phyloP scores from a whole-genome alignment of 352 stramenopile genomes.

The Phytophthora crassamura region DNA sequence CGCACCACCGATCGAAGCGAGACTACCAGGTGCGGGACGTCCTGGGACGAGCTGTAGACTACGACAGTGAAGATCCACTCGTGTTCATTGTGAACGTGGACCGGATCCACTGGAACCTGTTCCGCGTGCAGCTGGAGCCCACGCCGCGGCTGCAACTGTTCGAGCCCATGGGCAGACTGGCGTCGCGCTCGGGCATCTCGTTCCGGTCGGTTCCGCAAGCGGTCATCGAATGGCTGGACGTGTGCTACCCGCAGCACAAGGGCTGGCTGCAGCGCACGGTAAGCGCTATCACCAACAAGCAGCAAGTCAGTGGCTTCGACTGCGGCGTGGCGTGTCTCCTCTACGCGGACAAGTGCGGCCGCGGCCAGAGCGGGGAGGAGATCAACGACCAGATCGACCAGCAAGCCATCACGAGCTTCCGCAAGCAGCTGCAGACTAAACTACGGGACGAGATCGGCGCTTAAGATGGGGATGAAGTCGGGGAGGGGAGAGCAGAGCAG shows the following conservation, averaged over 20 bases:
- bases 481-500: background rate
- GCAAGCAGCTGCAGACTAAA: constrained; percentile 53
- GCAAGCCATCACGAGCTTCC: constrained; percentile 75
- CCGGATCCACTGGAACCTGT: constrained; percentile 90
- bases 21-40: constrained; percentile 71
- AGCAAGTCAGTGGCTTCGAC: constrained; percentile 91
- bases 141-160: constrained; percentile 85
- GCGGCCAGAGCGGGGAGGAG: constrained; percentile 58
- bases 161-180: constrained; percentile 84
- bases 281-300: constrained; percentile 82
- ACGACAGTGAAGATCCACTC: constrained; percentile 54
- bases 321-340: constrained; percentile 89
- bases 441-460: constrained; percentile 26
- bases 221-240: constrained; percentile 88
- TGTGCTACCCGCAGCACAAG: constrained; percentile 69
- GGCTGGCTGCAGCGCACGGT: constrained; percentile 63
- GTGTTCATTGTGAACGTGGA: constrained; percentile 88
- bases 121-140: constrained; percentile 79
- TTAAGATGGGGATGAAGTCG: constrained; percentile 2
- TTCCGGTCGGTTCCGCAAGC: constrained; percentile 79
- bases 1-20: constrained; percentile 9
- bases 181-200: constrained; percentile 64
- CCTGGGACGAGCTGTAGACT: constrained; percentile 70
- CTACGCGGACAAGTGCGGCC: constrained; percentile 88
- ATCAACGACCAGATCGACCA: constrained; percentile 76